Conservation (phyloP, 2,329 filamentous ascomycete genomes). For the Cytospora paraplurivora region DNA sequence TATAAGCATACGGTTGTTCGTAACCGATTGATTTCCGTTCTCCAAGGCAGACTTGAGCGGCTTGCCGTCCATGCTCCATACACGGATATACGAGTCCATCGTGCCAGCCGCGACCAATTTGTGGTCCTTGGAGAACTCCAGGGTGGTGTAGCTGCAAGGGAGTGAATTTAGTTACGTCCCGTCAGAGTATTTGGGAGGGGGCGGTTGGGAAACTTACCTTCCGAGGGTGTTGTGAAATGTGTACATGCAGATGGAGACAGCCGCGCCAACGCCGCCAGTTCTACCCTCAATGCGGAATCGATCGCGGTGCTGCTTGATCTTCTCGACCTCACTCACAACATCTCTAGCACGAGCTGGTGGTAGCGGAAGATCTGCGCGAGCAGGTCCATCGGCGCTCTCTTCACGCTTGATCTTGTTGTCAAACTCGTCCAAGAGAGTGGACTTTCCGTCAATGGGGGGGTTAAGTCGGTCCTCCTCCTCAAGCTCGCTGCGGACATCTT, state of each 20-base stretch:
- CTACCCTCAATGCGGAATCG: constrained; percentile 84
- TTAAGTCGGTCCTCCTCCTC: constrained; percentile 81
- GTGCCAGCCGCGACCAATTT: constrained; percentile 86
- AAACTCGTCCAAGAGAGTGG: constrained; percentile 82
- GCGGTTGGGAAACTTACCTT: constrained; percentile 64
- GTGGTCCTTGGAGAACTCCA: constrained; percentile 93
- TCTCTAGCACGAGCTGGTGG: constrained; percentile 88
- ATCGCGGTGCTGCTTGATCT: constrained; percentile 89
- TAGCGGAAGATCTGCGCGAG: constrained; percentile 76
- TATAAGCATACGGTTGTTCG: constrained; percentile 70
- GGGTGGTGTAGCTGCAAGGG: constrained; percentile 49
- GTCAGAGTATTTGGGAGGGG: too few relatives aligned
- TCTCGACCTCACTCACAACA: constrained; percentile 91
- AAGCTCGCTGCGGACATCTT: constrained; percentile 84
- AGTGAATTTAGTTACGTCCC: background rate
- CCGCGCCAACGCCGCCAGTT: constrained; percentile 79
- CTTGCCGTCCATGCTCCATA: constrained; percentile 89
- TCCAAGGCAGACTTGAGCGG: constrained; percentile 69
- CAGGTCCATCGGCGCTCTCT: constrained; percentile 81
- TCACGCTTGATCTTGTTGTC: constrained; percentile 88
- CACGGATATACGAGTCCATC: constrained; percentile 89
- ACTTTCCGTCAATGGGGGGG: constrained; percentile 69
- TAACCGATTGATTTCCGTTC: constrained; percentile 57
- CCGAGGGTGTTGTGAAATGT: constrained; percentile 97
- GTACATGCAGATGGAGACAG: constrained; percentile 92